Base-by-base conservation (phyloP, 805 yeast genomes). In the Barnettozyma salicaria region DNA sequence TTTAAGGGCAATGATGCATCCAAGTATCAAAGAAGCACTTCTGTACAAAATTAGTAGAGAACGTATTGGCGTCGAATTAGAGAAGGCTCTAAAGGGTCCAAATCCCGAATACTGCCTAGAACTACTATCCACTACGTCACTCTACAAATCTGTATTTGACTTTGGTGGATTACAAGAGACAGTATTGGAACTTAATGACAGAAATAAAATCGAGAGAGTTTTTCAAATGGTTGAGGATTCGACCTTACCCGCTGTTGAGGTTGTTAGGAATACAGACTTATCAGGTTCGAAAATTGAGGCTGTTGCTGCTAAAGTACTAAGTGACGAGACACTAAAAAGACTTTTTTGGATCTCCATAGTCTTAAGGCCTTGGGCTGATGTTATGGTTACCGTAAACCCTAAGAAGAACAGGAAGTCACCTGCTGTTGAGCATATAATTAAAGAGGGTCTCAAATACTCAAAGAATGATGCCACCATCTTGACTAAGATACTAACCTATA, bases 11-110 rank as follows among this genome's bases (percentile, higher is more conserved):
- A 88, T 92, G 95, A 64, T 58, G 24, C 67, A 70, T 25, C 59
- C 62, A 1, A 70, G 67, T 7, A 76, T 90, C 35, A 76, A 74
- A 44, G 43, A 54, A 0, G 78, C 84, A 2, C 67, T 92, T 32
- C 58, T 68, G 14, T 67, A 71, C 20, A 92, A 92, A 52, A 88
- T 92, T 33, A 84, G 95, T 39, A 69, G 92, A 36, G 98, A 92
- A 58, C 69, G 98, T 45, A 77, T 92, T 13, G 97, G 96, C 3
- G 78, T 75, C 6, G 98, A 92, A 53, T 58, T 89, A 33, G 78
- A 71, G 30, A 92, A 92, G 58, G 81, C 81, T 27, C 62, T 90
- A n/a, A 59, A 60, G n/a, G 75, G 88, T 6, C 53, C 62, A 7
- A 68, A 79, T 48, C 84, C 89, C 0, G 58, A 67, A 0, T 68